Percentiles rank a stretch among this genome's conserved stretches.
These are phyloP conservation scores for Trichosanthes cucumerina DNA, from an alignment of 306 rosid genomes.

Conservation along the genomic window DNA sequence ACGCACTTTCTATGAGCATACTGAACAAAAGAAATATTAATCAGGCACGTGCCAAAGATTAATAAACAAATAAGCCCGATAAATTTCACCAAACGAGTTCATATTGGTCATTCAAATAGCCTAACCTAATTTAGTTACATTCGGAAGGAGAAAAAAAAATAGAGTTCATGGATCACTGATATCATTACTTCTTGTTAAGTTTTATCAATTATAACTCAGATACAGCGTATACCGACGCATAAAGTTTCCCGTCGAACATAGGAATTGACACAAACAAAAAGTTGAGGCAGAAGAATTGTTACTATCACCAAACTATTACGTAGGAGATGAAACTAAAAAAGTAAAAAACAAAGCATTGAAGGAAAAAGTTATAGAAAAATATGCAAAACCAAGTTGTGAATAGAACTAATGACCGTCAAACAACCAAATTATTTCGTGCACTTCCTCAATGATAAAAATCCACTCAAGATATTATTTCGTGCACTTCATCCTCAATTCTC, in stretches of 20 bases:
- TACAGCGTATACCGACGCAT: background rate
- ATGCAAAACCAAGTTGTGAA: background rate
- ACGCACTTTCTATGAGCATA: slow-evolving; percentile 59
- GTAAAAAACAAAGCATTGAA: background rate
- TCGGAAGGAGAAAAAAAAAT: background rate
- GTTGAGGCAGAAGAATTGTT: background rate
- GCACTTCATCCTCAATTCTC: background rate
- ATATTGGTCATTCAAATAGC: background rate
- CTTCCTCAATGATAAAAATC: background rate
- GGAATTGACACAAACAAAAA: background rate
- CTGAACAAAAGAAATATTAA: slow-evolving; percentile 17
- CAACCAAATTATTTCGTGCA: background rate
- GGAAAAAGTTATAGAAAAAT: background rate
- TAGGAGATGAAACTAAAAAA: background rate
- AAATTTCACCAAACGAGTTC: background rate
- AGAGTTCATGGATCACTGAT: background rate
- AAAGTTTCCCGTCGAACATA: background rate
- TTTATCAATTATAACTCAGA: background rate
- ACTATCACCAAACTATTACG: background rate
- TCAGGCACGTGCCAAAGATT: background rate
- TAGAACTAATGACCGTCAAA: background rate
- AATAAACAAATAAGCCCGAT: background rate
- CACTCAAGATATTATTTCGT: background rate
- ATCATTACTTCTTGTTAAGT: background rate
- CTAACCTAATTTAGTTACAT: background rate